Conservation (phyloP, 1,284 basidiomycete genomes). For the Coriolopsis trogii region DNA sequence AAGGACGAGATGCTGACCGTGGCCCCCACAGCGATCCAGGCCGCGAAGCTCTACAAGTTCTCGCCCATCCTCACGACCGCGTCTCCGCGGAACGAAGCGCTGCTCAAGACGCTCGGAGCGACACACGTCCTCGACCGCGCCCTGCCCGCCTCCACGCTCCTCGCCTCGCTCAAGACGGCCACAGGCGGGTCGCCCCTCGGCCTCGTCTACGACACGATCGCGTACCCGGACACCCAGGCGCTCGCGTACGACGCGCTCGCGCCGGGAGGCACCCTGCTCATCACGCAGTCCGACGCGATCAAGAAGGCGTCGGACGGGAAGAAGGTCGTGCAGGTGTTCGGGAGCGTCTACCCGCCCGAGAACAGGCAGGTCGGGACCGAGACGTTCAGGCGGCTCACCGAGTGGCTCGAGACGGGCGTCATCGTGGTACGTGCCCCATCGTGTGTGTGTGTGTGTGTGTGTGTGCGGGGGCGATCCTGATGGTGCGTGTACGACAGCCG, state of each 20-base stretch:
- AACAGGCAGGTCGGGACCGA: constrained; percentile 8
- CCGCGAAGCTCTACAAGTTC: constrained; percentile 47
- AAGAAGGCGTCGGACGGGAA: constrained; percentile 13
- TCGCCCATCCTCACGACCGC: constrained; percentile 51
- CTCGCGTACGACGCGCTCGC: constrained; percentile 34
- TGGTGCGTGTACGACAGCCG: neutral
- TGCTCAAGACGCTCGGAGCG: constrained; percentile 54
- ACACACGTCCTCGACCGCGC: constrained; percentile 43
- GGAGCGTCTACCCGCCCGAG: constrained; percentile 3
- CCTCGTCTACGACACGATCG: constrained; percentile 43
- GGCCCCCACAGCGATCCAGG: neutral
- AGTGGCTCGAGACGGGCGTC: constrained; percentile 7
- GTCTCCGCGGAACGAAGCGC: constrained; percentile 43
- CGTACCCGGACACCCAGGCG: constrained; percentile 21
- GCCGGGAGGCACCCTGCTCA: constrained; percentile 27
- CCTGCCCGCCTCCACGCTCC: constrained; percentile 44
- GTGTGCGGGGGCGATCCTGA: neutral
- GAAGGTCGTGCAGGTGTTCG: constrained; percentile 15
- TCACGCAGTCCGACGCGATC: constrained; percentile 18
- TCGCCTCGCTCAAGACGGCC: constrained; percentile 25
- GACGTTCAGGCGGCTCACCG: constrained; percentile 13
- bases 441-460: constrained; percentile 30
- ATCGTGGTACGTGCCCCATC: constrained; percentile 27
- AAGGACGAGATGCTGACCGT: neutral
- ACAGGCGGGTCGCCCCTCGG: constrained; percentile 29